Conservation (phyloP, 352 stramenopile species). For the Pythium aristosporum region DNA sequence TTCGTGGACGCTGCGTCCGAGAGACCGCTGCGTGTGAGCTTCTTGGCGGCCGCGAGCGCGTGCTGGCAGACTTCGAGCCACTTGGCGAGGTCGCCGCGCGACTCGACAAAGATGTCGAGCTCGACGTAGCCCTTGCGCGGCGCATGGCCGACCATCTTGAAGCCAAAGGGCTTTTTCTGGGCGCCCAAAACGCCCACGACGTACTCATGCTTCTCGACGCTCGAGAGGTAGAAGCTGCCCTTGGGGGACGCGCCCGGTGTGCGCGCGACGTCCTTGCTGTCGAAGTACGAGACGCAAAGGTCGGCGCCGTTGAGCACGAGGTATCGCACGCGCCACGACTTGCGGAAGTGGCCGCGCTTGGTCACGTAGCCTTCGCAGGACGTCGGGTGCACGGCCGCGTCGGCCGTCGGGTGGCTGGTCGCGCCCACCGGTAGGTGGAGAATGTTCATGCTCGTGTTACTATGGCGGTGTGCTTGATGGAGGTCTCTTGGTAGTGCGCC, state of each 20-base stretch:
- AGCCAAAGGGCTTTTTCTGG: slow-evolving; percentile 76
- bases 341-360: slow-evolving; percentile 82
- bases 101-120: slow-evolving; percentile 78
- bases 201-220: slow-evolving; percentile 79
- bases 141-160: slow-evolving; percentile 84
- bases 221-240: slow-evolving; percentile 75
- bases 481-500: too few species aligned
- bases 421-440: slow-evolving; percentile 38
- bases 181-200: slow-evolving; percentile 62
- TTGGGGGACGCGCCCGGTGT: slow-evolving; percentile 37
- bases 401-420: slow-evolving; percentile 20
- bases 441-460: slow-evolving; percentile 46
- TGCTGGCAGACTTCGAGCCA: slow-evolving; percentile 83
- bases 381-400: slow-evolving; percentile 38
- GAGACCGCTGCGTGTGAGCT: slow-evolving; percentile 35
- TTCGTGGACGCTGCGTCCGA: slow-evolving; percentile 39
- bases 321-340: slow-evolving; percentile 82
- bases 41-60: slow-evolving; percentile 53
- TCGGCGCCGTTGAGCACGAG: slow-evolving; percentile 72
- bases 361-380: slow-evolving; percentile 87
- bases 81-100: slow-evolving; percentile 58
- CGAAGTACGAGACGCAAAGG: slow-evolving; percentile 70
- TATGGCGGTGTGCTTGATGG: background rate
- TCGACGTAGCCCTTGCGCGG: slow-evolving; percentile 75
- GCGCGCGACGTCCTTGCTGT: slow-evolving; percentile 61